These are phyloP conservation scores for Capsella rubella DNA, from an alignment of 441 rosid genomes.

Conservation along the genomic window DNA sequence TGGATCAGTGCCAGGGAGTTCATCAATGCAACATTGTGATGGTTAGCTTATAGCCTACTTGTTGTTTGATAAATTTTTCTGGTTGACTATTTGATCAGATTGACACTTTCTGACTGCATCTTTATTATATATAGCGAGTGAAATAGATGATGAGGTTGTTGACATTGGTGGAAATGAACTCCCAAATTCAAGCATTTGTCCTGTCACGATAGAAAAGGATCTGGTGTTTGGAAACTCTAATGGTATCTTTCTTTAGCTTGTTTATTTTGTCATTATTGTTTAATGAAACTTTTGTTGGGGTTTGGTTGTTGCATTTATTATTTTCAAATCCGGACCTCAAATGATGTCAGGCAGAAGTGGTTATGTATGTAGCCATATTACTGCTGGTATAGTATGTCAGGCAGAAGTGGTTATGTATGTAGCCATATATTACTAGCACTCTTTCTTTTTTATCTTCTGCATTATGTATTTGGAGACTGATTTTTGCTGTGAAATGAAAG, in stretches of 20 bases:
- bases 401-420: slow-evolving; percentile 10
- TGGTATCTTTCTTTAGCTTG: slow-evolving; percentile 46
- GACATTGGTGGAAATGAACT: slow-evolving; percentile 71
- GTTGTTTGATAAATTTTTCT: slow-evolving; percentile 18
- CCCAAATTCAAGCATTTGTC: slow-evolving; percentile 56
- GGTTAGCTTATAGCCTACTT: slow-evolving; percentile 52
- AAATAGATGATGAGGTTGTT: slow-evolving; percentile 71
- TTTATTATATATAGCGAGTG: slow-evolving; percentile 59
- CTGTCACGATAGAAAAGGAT: slow-evolving; percentile 57
- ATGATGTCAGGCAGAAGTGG: slow-evolving; percentile 8
- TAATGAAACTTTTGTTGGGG: not conserved
- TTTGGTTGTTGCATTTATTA: slow-evolving; percentile 10
- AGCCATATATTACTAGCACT: not conserved
- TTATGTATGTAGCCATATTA: not conserved
- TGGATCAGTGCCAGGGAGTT: slow-evolving; percentile 72
- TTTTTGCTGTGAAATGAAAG: slow-evolving; percentile 18
- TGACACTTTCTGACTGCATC: slow-evolving; percentile 14
- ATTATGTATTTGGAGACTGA: not conserved
- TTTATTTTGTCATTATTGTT: slow-evolving; percentile 13
- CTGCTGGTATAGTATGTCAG: not conserved
- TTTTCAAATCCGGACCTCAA: slow-evolving; percentile 2
- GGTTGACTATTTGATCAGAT: not conserved
- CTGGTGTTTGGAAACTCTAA: slow-evolving; percentile 60
- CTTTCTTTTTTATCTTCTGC: slow-evolving; percentile 1
- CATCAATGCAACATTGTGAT: slow-evolving; percentile 61